A percentile compares a stretch with the other conserved stretches of the same genome.
Conservation (phyloP, 2,329 filamentous ascomycete genomes). For the Ophiognomonia clavigignenti-juglandacearum region DNA sequence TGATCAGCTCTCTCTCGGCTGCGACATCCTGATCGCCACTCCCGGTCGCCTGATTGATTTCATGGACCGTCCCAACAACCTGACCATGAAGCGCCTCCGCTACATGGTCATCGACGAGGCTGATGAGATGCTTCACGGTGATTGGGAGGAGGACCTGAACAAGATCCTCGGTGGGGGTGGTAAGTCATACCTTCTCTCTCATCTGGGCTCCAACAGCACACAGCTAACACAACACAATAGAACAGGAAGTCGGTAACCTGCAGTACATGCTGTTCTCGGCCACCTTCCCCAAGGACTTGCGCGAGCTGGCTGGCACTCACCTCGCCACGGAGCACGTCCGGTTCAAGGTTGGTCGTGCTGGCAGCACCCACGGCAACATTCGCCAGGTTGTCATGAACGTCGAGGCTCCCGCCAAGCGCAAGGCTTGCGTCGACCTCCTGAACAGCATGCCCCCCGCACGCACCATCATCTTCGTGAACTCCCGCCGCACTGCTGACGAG, state of each 20-base stretch:
- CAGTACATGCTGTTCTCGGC: slow-evolving; percentile 86
- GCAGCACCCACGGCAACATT: slow-evolving; percentile 79
- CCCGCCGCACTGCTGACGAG: slow-evolving; percentile 70
- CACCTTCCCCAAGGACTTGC: slow-evolving; percentile 79
- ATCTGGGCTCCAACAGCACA: slow-evolving; percentile 1
- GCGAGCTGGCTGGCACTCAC: slow-evolving; percentile 71
- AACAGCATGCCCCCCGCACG: slow-evolving; percentile 65
- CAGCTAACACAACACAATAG: slow-evolving; percentile 40
- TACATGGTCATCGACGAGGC: slow-evolving; percentile 89
- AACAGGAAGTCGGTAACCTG: slow-evolving; percentile 66
- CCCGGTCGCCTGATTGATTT: slow-evolving; percentile 84
- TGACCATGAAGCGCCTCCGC: slow-evolving; percentile 72
- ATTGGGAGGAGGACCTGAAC: slow-evolving; percentile 73
- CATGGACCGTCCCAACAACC: slow-evolving; percentile 62
- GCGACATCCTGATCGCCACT: slow-evolving; percentile 83
- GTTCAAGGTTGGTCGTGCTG: slow-evolving; percentile 81
- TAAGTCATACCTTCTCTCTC: slow-evolving; percentile 39
- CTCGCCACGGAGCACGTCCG: slow-evolving; percentile 70
- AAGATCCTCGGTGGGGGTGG: slow-evolving; percentile 77
- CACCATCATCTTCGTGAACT: slow-evolving; percentile 88
- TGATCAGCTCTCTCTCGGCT: slow-evolving; percentile 72
- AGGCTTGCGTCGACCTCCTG: slow-evolving; percentile 68
- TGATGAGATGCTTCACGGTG: slow-evolving; percentile 78
- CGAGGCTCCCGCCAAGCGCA: slow-evolving; percentile 61
- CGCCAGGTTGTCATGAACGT: slow-evolving; percentile 69